These are phyloP conservation scores for Davidsoniella virescens DNA, from an alignment of 2,329 filamentous ascomycete species.

Conservation along the genomic window DNA sequence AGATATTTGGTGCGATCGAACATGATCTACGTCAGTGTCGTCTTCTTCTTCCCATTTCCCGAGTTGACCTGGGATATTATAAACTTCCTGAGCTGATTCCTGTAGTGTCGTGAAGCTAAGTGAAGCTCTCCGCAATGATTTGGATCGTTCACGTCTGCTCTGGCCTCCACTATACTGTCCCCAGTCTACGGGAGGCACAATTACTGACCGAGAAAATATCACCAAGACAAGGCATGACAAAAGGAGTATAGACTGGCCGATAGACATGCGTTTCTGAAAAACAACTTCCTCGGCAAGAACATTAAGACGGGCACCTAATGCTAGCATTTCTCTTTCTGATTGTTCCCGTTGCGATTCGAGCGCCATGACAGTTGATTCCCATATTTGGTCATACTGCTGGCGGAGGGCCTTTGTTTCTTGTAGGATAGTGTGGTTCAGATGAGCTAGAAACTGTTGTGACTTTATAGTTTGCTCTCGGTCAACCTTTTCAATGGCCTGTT, in stretches of 20 bases:
- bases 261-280: constrained; percentile 79
- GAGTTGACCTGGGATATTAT: background rate
- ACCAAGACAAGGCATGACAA: constrained; percentile 76
- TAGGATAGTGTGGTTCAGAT: constrained; percentile 75
- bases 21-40: background rate
- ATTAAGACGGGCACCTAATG: constrained; percentile 63
- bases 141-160: background rate
- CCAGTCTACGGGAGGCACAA: constrained; percentile 7
- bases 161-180: background rate
- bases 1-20: background rate
- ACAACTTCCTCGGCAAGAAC: constrained; percentile 86
- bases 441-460: constrained; percentile 63
- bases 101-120: background rate
- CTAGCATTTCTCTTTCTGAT: constrained; percentile 67
- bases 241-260: constrained; percentile 76
- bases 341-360: constrained; percentile 78
- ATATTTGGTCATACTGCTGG: constrained; percentile 85
- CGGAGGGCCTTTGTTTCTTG: constrained; percentile 63
- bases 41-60: background rate
- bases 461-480: constrained; percentile 80
- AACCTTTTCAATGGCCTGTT: constrained; percentile 71
- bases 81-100: background rate
- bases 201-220: constrained; percentile 46
- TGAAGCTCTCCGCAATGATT: background rate
- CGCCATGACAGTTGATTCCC: constrained; percentile 88